Evolutionary conservation across 2,329 filamentous ascomycete species (phyloP).

Genomic region (Arthrobotrys musiformis): DNA sequence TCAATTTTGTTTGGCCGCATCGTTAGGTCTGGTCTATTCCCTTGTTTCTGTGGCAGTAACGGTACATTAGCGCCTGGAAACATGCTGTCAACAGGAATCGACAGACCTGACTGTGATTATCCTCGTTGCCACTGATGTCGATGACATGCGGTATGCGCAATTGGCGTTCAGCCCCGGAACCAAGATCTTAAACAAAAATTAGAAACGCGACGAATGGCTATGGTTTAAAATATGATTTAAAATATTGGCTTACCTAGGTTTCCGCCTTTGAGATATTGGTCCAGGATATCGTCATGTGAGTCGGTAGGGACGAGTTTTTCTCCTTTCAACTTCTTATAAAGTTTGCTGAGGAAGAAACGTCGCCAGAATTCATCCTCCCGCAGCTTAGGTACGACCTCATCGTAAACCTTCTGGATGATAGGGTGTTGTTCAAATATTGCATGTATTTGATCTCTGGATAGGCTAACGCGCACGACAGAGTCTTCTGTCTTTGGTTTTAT

Average conservation of each 20-base stretch:
- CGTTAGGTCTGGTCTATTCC: slow-evolving; percentile 87
- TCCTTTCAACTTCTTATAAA: slow-evolving; percentile 91
- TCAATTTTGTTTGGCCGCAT: slow-evolving; percentile 81
- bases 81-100: not conserved
- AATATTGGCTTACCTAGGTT: slow-evolving; percentile 66
- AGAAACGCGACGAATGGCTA: not conserved
- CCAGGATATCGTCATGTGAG: slow-evolving; percentile 79
- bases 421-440: slow-evolving; percentile 94
- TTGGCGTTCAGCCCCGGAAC: slow-evolving; percentile 68
- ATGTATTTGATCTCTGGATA: slow-evolving; percentile 90
- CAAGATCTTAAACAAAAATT: slow-evolving; percentile 26
- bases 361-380: slow-evolving; percentile 88
- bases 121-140: slow-evolving; percentile 91
- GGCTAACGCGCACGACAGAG: slow-evolving; percentile 79
- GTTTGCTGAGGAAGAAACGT: slow-evolving; percentile 87
- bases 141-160: slow-evolving; percentile 87
- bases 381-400: slow-evolving; percentile 87
- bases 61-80: not conserved
- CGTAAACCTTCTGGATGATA: slow-evolving; percentile 87
- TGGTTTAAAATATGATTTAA: too few species aligned
- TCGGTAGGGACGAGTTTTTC: slow-evolving; percentile 85
- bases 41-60: slow-evolving; percentile 72
- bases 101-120: slow-evolving; percentile 76
- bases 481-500: slow-evolving; percentile 83
- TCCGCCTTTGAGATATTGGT: slow-evolving; percentile 82